phyloP scores from a whole-genome alignment of 1,284 basidiomycete genomes.

The Pyrrhoderma noxium region DNA sequence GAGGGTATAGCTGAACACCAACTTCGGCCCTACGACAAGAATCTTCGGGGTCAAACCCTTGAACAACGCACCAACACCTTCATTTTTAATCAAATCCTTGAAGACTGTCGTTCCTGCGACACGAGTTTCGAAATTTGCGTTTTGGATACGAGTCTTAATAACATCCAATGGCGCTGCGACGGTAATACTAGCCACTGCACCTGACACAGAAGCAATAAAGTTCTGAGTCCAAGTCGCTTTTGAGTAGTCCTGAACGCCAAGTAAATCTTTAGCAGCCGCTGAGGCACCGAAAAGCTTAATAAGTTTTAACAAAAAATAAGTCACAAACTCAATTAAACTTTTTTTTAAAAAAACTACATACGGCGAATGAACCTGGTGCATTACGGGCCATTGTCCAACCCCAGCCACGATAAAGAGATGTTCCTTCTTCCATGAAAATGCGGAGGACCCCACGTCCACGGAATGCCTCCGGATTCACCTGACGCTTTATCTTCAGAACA shows the following conservation, averaged over 20 bases:
- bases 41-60: conserved; percentile 97
- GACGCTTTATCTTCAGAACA: conserved; percentile 96
- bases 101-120: conserved; percentile 85
- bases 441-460: conserved; percentile 85
- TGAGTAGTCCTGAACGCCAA: conserved; percentile 84
- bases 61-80: conserved; percentile 87
- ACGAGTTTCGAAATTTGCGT: conserved; percentile 94
- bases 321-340: too few species aligned
- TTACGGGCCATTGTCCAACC: conserved; percentile 99
- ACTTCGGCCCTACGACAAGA: conserved; percentile 94
- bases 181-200: conserved; percentile 92
- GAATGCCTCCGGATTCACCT: conserved; percentile 95
- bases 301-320: background rate
- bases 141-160: conserved; percentile 96
- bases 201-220: conserved; percentile 90
- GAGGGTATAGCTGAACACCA: conserved; percentile 97
- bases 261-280: conserved; percentile 88
- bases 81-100: conserved; percentile 82
- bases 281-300: conserved; percentile 92
- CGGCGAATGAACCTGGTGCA: conserved; percentile 92
- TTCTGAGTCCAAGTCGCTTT: conserved; percentile 94
- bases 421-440: conserved; percentile 90
- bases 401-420: conserved; percentile 91
- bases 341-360: conserved; percentile 37
- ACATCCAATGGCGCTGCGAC: conserved; percentile 95